Conservation (phyloP, 2,329 filamentous ascomycete genomes). For the Akanthomyces uredinophilus region DNA sequence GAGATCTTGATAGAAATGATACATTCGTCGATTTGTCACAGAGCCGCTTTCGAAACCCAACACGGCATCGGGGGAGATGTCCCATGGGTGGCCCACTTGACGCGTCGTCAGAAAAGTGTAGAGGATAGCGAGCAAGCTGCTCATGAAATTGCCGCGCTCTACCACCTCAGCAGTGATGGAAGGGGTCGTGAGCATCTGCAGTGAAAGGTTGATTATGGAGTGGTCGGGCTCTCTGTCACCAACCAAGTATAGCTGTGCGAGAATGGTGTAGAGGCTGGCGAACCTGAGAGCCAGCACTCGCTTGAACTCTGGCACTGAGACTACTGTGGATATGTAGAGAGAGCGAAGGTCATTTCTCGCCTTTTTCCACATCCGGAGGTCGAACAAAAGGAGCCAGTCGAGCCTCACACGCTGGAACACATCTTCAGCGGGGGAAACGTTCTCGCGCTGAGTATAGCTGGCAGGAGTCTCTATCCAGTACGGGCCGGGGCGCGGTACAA, state of each 20-base stretch:
- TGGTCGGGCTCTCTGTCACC: conserved; percentile 95
- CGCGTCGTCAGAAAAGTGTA: conserved; percentile 96
- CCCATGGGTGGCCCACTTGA: conserved; percentile 89
- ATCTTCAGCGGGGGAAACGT: conserved; percentile 72
- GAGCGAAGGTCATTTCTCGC: conserved; percentile 84
- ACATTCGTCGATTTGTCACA: conserved; percentile 90
- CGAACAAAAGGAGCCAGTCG: conserved; percentile 92
- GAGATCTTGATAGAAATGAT: conserved; percentile 94
- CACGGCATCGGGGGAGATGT: conserved; percentile 79
- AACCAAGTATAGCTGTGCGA: conserved; percentile 92
- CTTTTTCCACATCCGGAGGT: conserved; percentile 94
- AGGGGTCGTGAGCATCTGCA: conserved; percentile 94
- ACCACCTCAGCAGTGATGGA: conserved; percentile 96
- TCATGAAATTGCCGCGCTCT: conserved; percentile 90
- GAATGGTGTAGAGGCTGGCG: conserved; percentile 85
- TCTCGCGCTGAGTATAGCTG: conserved; percentile 58
- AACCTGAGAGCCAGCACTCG: conserved; percentile 88
- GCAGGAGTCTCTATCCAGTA: conserved; percentile 85
- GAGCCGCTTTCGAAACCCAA: conserved; percentile 91
- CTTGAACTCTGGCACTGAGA: conserved; percentile 94
- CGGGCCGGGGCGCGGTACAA: conserved; percentile 59
- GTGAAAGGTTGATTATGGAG: conserved; percentile 94
- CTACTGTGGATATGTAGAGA: conserved; percentile 92
- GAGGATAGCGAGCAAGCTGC: conserved; percentile 88
- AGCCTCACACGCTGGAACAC: conserved; percentile 83